phyloP scores from a whole-genome alignment of 2,329 filamentous ascomycete species.

The Pseudofabraea citricarpa region DNA sequence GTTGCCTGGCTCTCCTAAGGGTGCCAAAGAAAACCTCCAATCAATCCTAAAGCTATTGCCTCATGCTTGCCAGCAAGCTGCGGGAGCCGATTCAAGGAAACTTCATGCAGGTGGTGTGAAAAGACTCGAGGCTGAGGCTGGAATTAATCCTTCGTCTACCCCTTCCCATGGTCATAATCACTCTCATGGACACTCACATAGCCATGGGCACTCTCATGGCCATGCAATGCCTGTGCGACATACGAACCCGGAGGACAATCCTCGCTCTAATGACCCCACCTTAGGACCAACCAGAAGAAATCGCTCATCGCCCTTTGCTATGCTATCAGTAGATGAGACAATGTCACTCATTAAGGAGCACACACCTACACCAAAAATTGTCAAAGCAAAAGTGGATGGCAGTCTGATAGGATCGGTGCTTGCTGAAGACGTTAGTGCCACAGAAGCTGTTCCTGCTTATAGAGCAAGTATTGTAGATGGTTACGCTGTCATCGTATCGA shows the following conservation, averaged over 20 bases:
- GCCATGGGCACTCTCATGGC: conserved; percentile 58
- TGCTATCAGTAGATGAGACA: conserved; percentile 82
- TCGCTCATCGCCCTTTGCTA: conserved; percentile 84
- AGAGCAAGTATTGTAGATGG: conserved; percentile 95
- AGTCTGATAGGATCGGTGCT: conserved; percentile 71
- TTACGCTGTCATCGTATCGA: conserved; percentile 74
- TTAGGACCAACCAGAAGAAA: conserved; percentile 66
- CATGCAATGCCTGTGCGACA: conserved; percentile 65
- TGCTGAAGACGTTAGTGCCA: conserved; percentile 74
- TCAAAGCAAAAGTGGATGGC: conserved; percentile 56
- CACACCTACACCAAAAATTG: conserved; percentile 57
- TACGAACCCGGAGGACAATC: conserved; percentile 56
- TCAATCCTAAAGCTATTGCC: conserved; percentile 85
- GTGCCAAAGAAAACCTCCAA: conserved; percentile 88
- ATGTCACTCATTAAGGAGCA: conserved; percentile 67
- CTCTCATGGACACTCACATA: conserved; percentile 46
- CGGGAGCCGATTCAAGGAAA: conserved; percentile 73
- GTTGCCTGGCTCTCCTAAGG: conserved; percentile 90
- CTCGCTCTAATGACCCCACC: conserved; percentile 55
- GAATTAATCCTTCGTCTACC: conserved; percentile 36
- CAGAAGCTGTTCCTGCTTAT: conserved; percentile 86
- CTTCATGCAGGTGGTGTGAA: conserved; percentile 78
- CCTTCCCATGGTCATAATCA: conserved; percentile 34
- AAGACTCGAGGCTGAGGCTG: conserved; percentile 80
- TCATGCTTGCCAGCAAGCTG: conserved; percentile 88